Percentiles rank a stretch among this genome's conserved stretches.
These are phyloP conservation scores for Tetraselmis striata DNA, from an alignment of 139 green algal genomes.

Conservation along the genomic window DNA sequence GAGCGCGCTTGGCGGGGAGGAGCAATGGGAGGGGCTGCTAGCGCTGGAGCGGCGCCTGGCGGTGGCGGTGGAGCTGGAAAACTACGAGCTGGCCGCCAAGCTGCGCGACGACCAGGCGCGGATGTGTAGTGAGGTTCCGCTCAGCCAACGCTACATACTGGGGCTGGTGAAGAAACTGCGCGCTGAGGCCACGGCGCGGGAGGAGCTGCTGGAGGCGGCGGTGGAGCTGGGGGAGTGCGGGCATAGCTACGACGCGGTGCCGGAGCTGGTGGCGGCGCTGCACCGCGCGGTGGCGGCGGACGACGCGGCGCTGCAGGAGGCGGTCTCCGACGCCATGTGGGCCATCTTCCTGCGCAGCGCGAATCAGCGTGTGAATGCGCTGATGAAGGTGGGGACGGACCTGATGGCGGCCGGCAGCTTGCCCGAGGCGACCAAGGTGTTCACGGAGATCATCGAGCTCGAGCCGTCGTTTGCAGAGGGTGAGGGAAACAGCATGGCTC, in stretches of 20 bases:
- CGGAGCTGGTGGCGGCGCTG: neutral
- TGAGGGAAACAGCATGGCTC: neutral
- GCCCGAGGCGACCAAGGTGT: neutral
- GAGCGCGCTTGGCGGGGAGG: too few relatives aligned
- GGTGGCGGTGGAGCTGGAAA: neutral
- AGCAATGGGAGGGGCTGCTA: neutral
- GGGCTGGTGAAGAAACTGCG: neutral
- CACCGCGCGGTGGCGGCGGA: neutral
- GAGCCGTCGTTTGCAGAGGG: neutral
- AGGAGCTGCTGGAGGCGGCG: neutral
- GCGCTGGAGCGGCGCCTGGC: neutral
- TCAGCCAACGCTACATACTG: neutral
- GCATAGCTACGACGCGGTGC: neutral
- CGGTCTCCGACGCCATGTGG: neutral
- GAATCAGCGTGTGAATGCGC: neutral
- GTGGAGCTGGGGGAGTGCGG: neutral
- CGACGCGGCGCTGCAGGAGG: neutral
- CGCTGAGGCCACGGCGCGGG: neutral
- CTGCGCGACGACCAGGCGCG: neutral
- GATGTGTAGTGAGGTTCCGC: neutral
- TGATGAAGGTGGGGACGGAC: neutral
- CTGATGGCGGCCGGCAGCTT: neutral
- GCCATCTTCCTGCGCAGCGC: neutral
- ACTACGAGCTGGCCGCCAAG: neutral
- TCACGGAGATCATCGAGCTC: neutral